These are phyloP conservation scores for Chaetomium fimeti DNA, from an alignment of 495 filamentous ascomycete genomes.

Conservation along the genomic window DNA sequence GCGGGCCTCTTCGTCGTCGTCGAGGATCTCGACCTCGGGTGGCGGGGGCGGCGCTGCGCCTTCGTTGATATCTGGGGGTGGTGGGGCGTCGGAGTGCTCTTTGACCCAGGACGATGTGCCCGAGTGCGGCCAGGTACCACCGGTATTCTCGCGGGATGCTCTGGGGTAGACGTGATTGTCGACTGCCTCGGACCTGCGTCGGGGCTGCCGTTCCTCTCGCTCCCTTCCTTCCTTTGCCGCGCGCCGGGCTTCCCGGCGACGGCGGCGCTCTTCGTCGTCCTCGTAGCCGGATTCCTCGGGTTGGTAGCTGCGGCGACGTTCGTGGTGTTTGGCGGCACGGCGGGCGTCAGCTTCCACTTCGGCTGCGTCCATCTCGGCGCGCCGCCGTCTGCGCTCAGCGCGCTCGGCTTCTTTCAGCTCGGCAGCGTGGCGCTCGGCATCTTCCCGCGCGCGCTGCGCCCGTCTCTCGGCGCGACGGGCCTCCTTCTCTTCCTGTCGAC, in stretches of 20 bases:
- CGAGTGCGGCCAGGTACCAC: conserved; percentile 53
- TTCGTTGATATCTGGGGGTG: conserved; percentile 44
- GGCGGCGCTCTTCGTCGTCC: conserved; percentile 49
- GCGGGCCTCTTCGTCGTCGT: conserved; percentile 50
- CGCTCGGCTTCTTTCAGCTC: conserved; percentile 47
- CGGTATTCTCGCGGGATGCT: conserved; percentile 41
- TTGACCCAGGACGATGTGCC: conserved; percentile 60
- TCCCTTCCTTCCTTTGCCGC: conserved; percentile 38
- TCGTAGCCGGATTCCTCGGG: conserved; percentile 17
- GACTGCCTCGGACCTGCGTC: conserved; percentile 36
- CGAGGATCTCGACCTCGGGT: conserved; percentile 26
- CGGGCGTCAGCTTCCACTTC: conserved; percentile 50
- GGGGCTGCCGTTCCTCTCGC: conserved; percentile 25
- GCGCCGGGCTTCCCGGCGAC: conserved; percentile 49
- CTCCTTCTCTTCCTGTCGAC: conserved; percentile 51
- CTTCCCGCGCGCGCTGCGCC: conserved; percentile 46
- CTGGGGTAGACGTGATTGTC: conserved; percentile 50
- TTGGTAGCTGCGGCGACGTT: conserved; percentile 28
- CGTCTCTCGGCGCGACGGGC: conserved; percentile 53
- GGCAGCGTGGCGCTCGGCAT: conserved; percentile 41
- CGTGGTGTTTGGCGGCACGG: conserved; percentile 42
- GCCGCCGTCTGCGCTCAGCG: conserved; percentile 45
- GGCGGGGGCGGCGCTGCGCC: conserved; percentile 26
- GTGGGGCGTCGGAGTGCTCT: conserved; percentile 58
- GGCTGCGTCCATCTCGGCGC: conserved; percentile 42